These are phyloP conservation scores for Boechera retrofracta DNA, from an alignment of 345 rosid genomes.

Conservation along the genomic window DNA sequence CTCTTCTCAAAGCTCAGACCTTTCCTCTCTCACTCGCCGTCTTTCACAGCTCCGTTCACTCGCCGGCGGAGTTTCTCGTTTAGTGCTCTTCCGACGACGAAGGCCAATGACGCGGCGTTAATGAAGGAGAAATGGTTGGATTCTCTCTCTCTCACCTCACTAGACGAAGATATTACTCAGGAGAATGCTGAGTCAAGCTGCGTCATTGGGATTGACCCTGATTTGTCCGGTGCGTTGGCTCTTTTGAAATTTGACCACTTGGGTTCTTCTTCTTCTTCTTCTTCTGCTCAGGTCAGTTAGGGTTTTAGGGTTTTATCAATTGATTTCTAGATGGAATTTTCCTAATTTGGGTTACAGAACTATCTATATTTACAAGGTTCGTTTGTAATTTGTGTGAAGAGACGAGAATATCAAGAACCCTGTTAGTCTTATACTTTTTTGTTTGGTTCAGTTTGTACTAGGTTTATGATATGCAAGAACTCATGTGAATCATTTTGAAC, in stretches of 20 bases:
- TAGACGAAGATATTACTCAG: slow-evolving; percentile 29
- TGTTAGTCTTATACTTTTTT: too few relatives aligned
- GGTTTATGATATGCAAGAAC: too few relatives aligned
- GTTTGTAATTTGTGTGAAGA: too few relatives aligned
- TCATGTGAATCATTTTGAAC: background rate
- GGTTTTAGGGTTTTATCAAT: background rate
- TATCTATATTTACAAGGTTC: background rate
- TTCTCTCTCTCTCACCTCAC: slow-evolving; percentile 57
- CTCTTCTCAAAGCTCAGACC: slow-evolving; percentile 48
- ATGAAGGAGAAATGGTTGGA: slow-evolving; percentile 69
- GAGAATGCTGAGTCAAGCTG: slow-evolving; percentile 48
- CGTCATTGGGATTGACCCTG: slow-evolving; percentile 86
- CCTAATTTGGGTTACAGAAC: background rate
- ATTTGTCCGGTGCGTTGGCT: slow-evolving; percentile 81
- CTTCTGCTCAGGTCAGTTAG: slow-evolving; percentile 56
- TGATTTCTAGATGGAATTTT: background rate
- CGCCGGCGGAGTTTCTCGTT: slow-evolving; percentile 16
- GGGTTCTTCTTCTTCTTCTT: slow-evolving; percentile 42
- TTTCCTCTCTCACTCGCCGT: slow-evolving; percentile 28
- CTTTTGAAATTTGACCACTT: slow-evolving; percentile 57
- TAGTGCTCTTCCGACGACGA: slow-evolving; percentile 29
- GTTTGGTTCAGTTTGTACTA: too few relatives aligned
- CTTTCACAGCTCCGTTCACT: background rate
- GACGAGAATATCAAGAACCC: too few relatives aligned
- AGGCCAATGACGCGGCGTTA: slow-evolving; percentile 44